Percentiles rank a stretch among this genome's conserved stretches.
These are phyloP conservation scores for Erythrobasidium hasegawianum DNA, from an alignment of 1,284 basidiomycete species.

Conservation along the genomic window DNA sequence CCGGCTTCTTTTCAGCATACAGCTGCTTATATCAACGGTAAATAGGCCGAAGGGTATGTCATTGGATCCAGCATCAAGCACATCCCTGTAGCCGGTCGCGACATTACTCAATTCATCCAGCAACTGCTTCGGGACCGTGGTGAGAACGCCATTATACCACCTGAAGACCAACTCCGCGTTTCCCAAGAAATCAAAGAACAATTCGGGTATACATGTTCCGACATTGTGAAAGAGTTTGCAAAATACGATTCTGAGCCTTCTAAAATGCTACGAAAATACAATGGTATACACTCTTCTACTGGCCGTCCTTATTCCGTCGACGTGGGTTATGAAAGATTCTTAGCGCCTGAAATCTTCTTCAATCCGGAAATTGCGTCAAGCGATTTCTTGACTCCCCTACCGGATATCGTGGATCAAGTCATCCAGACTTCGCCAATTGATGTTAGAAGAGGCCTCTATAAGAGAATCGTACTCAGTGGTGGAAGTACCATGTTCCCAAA, in stretches of 20 bases:
- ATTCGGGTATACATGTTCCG: slow-evolving; percentile 97
- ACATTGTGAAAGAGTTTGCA: slow-evolving; percentile 97
- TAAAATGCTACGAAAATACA: slow-evolving; percentile 91
- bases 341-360: slow-evolving; percentile 99
- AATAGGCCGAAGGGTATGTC: slow-evolving; percentile 85
- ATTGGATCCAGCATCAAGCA: slow-evolving; percentile 99
- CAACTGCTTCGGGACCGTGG: slow-evolving; percentile 94
- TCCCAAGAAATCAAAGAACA: slow-evolving; percentile 97
- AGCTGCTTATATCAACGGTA: background rate
- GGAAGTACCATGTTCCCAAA: slow-evolving; percentile 98
- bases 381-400: slow-evolving; percentile 95
- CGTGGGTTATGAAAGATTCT: slow-evolving; percentile 97
- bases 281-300: slow-evolving; percentile 89
- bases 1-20: background rate
- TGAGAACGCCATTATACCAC: slow-evolving; percentile 81
- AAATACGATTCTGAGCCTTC: slow-evolving; percentile 96
- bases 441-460: slow-evolving; percentile 88
- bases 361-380: slow-evolving; percentile 98
- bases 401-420: slow-evolving; percentile 92
- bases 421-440: slow-evolving; percentile 96
- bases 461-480: slow-evolving; percentile 92
- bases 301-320: slow-evolving; percentile 87
- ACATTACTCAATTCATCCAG: slow-evolving; percentile 95
- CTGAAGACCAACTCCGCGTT: slow-evolving; percentile 91
- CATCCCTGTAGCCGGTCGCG: slow-evolving; percentile 95